Conservation (phyloP, 495 filamentous ascomycete genomes). For the Neurospora intermedia region DNA sequence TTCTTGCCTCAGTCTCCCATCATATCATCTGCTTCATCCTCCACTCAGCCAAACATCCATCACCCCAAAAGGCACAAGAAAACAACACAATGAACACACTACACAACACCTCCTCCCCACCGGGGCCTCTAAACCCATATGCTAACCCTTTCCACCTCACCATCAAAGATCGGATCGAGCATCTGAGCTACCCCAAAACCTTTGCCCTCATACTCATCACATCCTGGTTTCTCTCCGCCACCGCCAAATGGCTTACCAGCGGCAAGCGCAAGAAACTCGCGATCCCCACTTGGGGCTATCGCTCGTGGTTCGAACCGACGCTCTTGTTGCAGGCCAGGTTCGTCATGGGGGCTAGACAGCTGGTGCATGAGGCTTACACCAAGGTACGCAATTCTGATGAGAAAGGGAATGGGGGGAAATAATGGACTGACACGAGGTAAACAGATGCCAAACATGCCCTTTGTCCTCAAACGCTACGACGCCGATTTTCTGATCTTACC, state of each 20-base stretch:
- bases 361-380: neutral
- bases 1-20: neutral
- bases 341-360: neutral
- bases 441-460: neutral
- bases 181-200: neutral
- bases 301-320: neutral
- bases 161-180: neutral
- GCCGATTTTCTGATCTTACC: neutral
- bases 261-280: neutral
- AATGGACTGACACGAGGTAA: neutral
- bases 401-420: neutral
- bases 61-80: neutral
- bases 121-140: neutral
- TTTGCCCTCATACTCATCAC: neutral
- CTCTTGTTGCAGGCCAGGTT: neutral
- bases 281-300: neutral
- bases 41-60: neutral
- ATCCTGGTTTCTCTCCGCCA: neutral
- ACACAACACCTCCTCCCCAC: neutral
- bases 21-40: neutral
- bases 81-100: neutral
- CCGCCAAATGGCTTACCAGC: neutral
- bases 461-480: neutral
- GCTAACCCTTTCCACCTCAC: neutral
- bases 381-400: neutral